Base-by-base conservation (phyloP, 2,329 filamentous ascomycete species). In the Sporothrix mexicana region DNA sequence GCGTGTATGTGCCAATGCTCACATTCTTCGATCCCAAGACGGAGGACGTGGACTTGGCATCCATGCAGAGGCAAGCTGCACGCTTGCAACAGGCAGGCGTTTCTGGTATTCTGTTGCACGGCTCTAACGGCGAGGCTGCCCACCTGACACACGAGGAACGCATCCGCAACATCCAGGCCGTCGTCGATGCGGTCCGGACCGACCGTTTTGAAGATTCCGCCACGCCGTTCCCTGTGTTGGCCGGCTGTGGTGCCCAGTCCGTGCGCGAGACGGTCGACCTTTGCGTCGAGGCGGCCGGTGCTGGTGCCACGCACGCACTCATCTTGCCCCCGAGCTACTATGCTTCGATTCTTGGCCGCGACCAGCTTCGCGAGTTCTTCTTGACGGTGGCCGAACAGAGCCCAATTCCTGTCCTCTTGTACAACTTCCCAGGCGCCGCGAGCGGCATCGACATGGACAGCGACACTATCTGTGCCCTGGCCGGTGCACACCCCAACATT, bases 101-200 rank as follows among this genome's bases (percentile, higher is more conserved):
- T 57, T 85, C 90, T 20, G 91, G 91, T 59, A 83, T 93, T 69
- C 88, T 92, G 23, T 89, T 88, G 3, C 91, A 92, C 79, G 91
- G 91, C 53, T 92, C 89, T 77, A 93, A 93, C 78, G 92, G 91
- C 77, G 92, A 93, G 82, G 91, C 91, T 0, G 90, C 91, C 2
- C 91, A 93, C 78, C 84, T 93, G 10, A 87, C 88, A 70, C 88
- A 87, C 75, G 84, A 86, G n/a, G 91, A 93, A 80, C 86, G 91
- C 67, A 86, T 87, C 69, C 82, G 85, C 70, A 84, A 93, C 75
- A 92, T 88, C n/a, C 82, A 82, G 71, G 84, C 87, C 25, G 92
- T 90, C 2, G 87, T 90, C 20, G 83, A 85, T 74, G 89, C 89
- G 23, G 83, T 93, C 8, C 85, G 90, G 77, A 82, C 85, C 20